phyloP scores from a whole-genome alignment of 2,329 filamentous ascomycete species.

The Teratosphaeria nubilosa region DNA sequence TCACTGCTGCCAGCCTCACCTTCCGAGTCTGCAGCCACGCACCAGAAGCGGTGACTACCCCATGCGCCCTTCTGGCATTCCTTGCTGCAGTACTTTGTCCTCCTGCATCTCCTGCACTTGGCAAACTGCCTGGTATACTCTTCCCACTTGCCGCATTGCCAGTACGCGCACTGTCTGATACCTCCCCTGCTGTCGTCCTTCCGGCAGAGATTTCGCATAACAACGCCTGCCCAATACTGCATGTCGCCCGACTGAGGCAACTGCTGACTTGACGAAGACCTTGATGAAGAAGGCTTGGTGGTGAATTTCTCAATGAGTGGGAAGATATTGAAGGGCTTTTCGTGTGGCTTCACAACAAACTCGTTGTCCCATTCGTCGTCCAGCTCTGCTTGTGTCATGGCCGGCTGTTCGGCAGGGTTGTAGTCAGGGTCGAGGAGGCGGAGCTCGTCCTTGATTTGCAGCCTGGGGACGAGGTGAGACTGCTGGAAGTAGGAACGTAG shows the following conservation, averaged over 20 bases:
- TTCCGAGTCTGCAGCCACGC: conserved; percentile 55
- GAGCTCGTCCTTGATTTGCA: conserved; percentile 82
- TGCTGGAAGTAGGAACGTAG: conserved; percentile 90
- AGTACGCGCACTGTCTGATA: conserved; percentile 95
- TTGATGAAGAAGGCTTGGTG: conserved; percentile 50
- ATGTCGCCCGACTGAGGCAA: conserved; percentile 47
- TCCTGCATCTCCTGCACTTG: conserved; percentile 88
- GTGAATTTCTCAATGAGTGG: conserved; percentile 98
- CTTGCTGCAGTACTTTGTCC: conserved; percentile 93
- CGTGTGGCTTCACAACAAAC: conserved; percentile 40
- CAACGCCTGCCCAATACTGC: conserved; percentile 99
- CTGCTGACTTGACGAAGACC: conserved; percentile 31
- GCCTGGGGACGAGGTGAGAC: conserved; percentile 82
- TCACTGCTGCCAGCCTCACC: conserved; percentile 14
- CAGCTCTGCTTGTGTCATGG: conserved; percentile 38
- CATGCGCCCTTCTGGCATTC: conserved; percentile 98
- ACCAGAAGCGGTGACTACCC: conserved; percentile 98
- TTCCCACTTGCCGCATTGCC: conserved; percentile 97
- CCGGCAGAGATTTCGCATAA: conserved; percentile 96
- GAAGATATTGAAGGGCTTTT: conserved; percentile 64
- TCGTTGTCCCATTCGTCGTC: conserved; percentile 88
- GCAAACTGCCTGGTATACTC: conserved; percentile 94
- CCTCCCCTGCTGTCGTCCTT: conserved; percentile 93
- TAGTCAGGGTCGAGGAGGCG: conserved; percentile 63
- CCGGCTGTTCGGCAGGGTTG: conserved; percentile 30